These are phyloP conservation scores for Colletotrichum karsti DNA, from an alignment of 2,329 filamentous ascomycete species.

Conservation along the genomic window DNA sequence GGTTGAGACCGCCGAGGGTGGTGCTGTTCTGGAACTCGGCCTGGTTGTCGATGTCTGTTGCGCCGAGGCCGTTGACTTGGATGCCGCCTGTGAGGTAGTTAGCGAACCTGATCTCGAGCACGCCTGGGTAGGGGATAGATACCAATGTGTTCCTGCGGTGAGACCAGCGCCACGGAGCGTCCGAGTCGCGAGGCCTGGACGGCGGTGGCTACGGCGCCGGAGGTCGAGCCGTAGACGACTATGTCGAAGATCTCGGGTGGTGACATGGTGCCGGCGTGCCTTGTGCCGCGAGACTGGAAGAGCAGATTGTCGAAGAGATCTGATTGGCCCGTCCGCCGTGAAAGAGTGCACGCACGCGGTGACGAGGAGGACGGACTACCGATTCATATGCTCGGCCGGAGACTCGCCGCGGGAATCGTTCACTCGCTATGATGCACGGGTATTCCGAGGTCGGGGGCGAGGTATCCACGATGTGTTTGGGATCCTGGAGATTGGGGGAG, in stretches of 20 bases:
- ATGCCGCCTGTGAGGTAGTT: background rate
- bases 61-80: background rate
- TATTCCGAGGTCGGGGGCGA: too few species aligned
- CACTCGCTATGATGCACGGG: too few species aligned
- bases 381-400: too few species aligned
- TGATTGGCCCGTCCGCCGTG: too few species aligned
- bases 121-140: fast-evolving
- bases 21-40: background rate
- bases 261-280: background rate
- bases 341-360: too few species aligned
- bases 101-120: fast-evolving
- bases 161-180: background rate
- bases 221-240: background rate
- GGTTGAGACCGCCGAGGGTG: constrained; percentile 5
- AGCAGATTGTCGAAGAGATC: too few species aligned
- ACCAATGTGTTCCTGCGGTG: background rate
- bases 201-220: background rate
- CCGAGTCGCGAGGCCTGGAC: background rate
- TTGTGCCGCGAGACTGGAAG: too few species aligned
- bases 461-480: too few species aligned
- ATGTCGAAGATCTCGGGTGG: background rate
- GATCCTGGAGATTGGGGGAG: background rate
- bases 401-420: too few species aligned
- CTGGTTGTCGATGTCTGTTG: background rate
- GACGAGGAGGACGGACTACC: too few species aligned